These are phyloP conservation scores for Calophaca sinica DNA, from an alignment of 306 rosid genomes.

Conservation along the genomic window DNA sequence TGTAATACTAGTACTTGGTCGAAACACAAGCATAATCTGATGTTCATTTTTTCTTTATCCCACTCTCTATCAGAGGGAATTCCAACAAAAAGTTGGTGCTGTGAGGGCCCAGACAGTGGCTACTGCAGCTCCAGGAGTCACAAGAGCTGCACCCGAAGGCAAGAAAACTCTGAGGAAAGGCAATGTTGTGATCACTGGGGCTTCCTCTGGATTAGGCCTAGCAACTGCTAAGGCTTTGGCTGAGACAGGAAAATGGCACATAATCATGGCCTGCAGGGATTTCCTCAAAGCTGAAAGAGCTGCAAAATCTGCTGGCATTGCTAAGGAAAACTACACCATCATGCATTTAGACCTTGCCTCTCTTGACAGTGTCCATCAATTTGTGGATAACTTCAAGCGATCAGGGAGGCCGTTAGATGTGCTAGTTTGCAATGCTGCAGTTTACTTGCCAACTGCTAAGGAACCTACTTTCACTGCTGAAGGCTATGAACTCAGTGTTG, in stretches of 20 bases:
- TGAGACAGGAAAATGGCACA: conserved; percentile 95
- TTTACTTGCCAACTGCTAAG: conserved; percentile 85
- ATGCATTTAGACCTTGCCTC: conserved; percentile 97
- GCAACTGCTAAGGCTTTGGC: conserved; percentile 89
- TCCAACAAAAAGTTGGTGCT: conserved; percentile 49
- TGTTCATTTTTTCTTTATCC: too few species aligned
- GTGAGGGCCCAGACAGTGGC: conserved; percentile 67
- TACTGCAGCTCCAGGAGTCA: conserved; percentile 61
- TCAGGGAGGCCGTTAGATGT: conserved; percentile 84
- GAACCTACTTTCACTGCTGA: conserved; percentile 87
- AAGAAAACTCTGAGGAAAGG: conserved; percentile 88
- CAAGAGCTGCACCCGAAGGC: conserved; percentile 61
- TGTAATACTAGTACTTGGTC: too few species aligned
- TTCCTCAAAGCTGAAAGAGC: conserved; percentile 97
- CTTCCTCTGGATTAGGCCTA: conserved; percentile 86
- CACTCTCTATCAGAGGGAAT: conserved; percentile 54
- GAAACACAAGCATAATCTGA: too few species aligned
- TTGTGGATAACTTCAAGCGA: conserved; percentile 74
- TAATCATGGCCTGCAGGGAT: conserved; percentile 99
- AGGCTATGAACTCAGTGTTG: conserved; percentile 91
- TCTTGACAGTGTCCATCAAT: conserved; percentile 89
- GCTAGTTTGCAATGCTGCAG: conserved; percentile 94
- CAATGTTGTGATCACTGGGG: conserved; percentile 82
- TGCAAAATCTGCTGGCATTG: conserved; percentile 88
- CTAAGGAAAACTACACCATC: conserved; percentile 79